A percentile compares a stretch with the other conserved stretches of the same genome.
Conservation (phyloP, 2,329 filamentous ascomycete genomes). For the Venturia carpophila region DNA sequence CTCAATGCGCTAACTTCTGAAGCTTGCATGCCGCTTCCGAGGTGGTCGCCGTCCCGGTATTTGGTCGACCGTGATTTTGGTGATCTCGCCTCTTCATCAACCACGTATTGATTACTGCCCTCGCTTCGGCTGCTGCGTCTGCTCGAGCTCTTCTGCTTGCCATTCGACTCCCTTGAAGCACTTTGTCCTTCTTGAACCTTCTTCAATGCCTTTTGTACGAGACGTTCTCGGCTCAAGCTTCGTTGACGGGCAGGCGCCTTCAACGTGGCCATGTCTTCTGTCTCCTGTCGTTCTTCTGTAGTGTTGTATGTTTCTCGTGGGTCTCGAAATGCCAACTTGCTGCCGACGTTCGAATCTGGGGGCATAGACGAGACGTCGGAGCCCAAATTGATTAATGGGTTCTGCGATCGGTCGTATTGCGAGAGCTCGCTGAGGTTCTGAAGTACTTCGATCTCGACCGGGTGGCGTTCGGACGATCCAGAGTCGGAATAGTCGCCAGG, state of each 20-base stretch:
- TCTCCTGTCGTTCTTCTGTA: constrained; percentile 39
- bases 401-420: constrained; percentile 51
- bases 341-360: constrained; percentile 60
- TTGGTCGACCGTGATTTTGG: constrained; percentile 37
- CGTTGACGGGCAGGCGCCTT: constrained; percentile 54
- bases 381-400: constrained; percentile 56
- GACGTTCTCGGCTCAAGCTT: constrained; percentile 58
- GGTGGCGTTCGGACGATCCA: constrained; percentile 47
- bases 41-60: constrained; percentile 45
- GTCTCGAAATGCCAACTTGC: constrained; percentile 36
- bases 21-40: constrained; percentile 44
- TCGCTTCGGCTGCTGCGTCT: constrained; percentile 20
- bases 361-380: constrained; percentile 86
- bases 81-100: constrained; percentile 27
- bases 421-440: constrained; percentile 59
- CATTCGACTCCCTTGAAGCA: constrained; percentile 30
- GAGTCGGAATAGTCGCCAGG: constrained; percentile 22
- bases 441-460: constrained; percentile 85
- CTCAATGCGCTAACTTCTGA: constrained; percentile 42
- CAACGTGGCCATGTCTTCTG: constrained; percentile 40
- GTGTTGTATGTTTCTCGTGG: constrained; percentile 42
- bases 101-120: constrained; percentile 29
- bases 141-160: constrained; percentile 30
- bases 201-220: constrained; percentile 61
- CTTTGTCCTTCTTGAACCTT: constrained; percentile 49